Evolutionary conservation across 805 yeast genomes (phyloP), one percentile per base, ranked within the genome.

Genomic region (Saccharomyces eubayanus): DNA sequence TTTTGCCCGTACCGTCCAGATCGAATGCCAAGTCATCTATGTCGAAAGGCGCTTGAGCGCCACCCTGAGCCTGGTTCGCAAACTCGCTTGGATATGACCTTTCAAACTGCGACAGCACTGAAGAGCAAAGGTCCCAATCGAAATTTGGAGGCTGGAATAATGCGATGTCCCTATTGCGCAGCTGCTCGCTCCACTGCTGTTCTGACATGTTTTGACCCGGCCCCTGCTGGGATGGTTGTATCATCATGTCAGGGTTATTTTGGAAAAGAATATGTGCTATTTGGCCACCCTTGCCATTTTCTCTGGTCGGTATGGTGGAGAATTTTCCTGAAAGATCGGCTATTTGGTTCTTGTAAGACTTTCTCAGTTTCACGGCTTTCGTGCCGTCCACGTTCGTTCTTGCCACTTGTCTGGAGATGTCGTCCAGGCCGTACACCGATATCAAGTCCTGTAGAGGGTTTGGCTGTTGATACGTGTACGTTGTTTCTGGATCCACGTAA

Each of bases 291-390:
- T 69, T 69, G n/a, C 71, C 71, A 56, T 68, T 68, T 50, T 68
- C 71, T 31, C 68, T 58, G 0, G 70, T 76, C n/a, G 88, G 87
- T 45, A 86, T 82, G 40, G 75, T 63, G 6, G 61, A 75, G 59
- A 83, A 88, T 64, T 84, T 85, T 1, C 91, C 97, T 0, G 96
- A 87, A 29, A 94, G 73, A 60, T 91, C 97, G 41, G 79, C 76
- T 12, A 94, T 86, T 67, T 92, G 98, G 59, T 91, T 90, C 69
- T 94, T 94, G 72, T 94, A 94, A 0, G 97, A 89, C 71, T 94
- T 94, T 62, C 99, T 79, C 53, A 94, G 78, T 71, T 94, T 94
- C 41, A 90, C 90, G 52, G 96, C 97, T 61, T 88, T 90, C 0
- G 94, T 79, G 0, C 97, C 96, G 62, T 86, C 95, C 2, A 89